These are phyloP conservation scores for Botrytis deweyae DNA, from an alignment of 2,329 filamentous ascomycete genomes.

Conservation along the genomic window DNA sequence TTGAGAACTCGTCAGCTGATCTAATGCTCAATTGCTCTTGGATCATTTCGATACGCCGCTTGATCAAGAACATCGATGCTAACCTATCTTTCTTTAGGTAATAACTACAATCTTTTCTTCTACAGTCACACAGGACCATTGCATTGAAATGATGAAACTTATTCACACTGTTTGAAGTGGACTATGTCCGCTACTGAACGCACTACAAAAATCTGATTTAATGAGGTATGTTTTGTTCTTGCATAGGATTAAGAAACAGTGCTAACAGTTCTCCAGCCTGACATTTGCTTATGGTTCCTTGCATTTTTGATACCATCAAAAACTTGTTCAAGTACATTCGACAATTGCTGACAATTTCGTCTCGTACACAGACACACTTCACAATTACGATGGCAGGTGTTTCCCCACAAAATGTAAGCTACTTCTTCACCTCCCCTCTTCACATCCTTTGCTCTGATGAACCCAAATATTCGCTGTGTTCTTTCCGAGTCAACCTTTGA, in stretches of 20 bases:
- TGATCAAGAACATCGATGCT: slow-evolving; percentile 24
- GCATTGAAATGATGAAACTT: slow-evolving; percentile 44
- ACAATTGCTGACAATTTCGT: slow-evolving; percentile 30
- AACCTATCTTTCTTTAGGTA: slow-evolving; percentile 28
- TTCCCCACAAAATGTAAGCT: slow-evolving; percentile 3
- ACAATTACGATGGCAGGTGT: slow-evolving; percentile 23
- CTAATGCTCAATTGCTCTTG: slow-evolving; percentile 31
- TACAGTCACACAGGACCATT: slow-evolving; percentile 26
- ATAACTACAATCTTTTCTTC: slow-evolving; percentile 21
- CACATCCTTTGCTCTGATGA: slow-evolving; percentile 39
- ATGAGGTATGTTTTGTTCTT: slow-evolving; percentile 41
- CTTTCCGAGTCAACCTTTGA: slow-evolving; percentile 40
- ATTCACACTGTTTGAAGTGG: slow-evolving; percentile 47
- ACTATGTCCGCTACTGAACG: slow-evolving; percentile 41
- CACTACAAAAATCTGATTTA: slow-evolving; percentile 47
- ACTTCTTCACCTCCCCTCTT: neutral
- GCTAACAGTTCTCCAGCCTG: slow-evolving; percentile 33
- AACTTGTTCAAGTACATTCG: neutral
- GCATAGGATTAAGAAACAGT: neutral
- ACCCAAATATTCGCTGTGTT: slow-evolving; percentile 41
- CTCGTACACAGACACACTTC: slow-evolving; percentile 3
- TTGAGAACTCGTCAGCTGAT: slow-evolving; percentile 49
- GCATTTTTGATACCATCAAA: slow-evolving; percentile 13
- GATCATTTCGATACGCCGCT: slow-evolving; percentile 22
- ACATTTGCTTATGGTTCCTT: slow-evolving; percentile 37